phyloP scores from a whole-genome alignment of 176 grass and related monocot genomes.

The Aegilops longissima region DNA sequence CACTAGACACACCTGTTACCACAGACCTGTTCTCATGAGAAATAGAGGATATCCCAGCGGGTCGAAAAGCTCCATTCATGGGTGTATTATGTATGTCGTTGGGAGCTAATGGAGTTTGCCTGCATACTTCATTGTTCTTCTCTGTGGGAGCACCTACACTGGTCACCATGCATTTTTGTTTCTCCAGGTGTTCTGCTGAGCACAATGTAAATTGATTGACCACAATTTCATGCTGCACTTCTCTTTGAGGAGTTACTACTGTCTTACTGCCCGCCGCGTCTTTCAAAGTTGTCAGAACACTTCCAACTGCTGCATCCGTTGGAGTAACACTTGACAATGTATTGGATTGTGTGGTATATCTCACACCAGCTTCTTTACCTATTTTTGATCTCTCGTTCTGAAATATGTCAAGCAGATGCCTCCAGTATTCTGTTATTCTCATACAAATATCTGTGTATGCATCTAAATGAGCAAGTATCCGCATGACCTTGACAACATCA shows the following conservation, averaged over 20 bases:
- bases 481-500: conserved; percentile 73
- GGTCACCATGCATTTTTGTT: conserved; percentile 29
- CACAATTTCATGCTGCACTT: conserved; percentile 29
- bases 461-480: conserved; percentile 45
- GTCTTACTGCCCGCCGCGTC: conserved; percentile 24
- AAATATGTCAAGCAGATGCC: conserved; percentile 41
- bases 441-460: conserved; percentile 69
- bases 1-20: conserved; percentile 31
- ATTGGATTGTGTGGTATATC: conserved; percentile 28
- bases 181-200: conserved; percentile 14
- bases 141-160: conserved; percentile 5
- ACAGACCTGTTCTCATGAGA: conserved; percentile 33
- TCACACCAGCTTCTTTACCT: conserved; percentile 39
- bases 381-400: conserved; percentile 38
- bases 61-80: conserved; percentile 27
- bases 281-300: conserved; percentile 9
- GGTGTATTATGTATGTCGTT: conserved; percentile 23
- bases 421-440: conserved; percentile 75
- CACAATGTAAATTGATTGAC: conserved; percentile 18
- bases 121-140: conserved; percentile 30
- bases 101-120: conserved; percentile 22
- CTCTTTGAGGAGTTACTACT: conserved; percentile 36
- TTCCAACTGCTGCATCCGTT: conserved; percentile 24
- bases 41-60: conserved; percentile 29
- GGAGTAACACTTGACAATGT: conserved; percentile 23